Base-by-base conservation (phyloP, 2,329 filamentous ascomycete genomes). In the Aspergillus intermedius region DNA sequence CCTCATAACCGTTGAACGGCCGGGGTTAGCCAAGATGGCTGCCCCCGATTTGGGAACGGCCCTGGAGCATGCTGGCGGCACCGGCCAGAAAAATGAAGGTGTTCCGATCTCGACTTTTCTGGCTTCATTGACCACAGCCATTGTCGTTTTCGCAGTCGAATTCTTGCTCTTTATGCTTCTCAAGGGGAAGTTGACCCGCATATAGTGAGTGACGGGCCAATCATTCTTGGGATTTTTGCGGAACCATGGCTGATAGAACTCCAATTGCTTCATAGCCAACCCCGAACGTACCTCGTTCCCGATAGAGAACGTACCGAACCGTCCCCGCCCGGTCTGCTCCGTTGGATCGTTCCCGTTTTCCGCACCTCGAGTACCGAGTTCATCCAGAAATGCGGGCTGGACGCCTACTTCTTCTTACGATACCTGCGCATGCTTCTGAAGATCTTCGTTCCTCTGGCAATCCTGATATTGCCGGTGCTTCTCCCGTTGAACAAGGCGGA, bases 321-420 rank as follows among this genome's bases (percentile, higher is more conserved):
- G 1, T 87, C 88, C 2, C 86, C 87, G 0, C 71, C 58, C 63
- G 79, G 68, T 65, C 74, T 78, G 22, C 73, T 76, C 49, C 68
- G 65, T 58, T 82, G 79, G 79, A 67, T 80, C 44, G 62, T 65
- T 12, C 77, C 78, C 3, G 76, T 74, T 55, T 95, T 77, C 76
- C 87, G 72, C 67, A 83, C 73, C 72, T 88, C 72, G 67, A 82
- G 75, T 79, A 88, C 88, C 10, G 88, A 95, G 58, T 82, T 98
- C 57, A 95, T 98, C 60, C 86, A 91, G 46, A 95, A 96, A 69
- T 96, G 91, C 58, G 93, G 93, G 15, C 80, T 98, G 8, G 93
- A 98, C 65, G 90, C 91, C 61, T 98, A 95, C 72, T 95, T 97
- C 74, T 98, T 98, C 68, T 77, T 98, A 1, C 87, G 94, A 53